Base-by-base conservation (phyloP, 495 filamentous ascomycete species). In the Trichoderma virens region DNA sequence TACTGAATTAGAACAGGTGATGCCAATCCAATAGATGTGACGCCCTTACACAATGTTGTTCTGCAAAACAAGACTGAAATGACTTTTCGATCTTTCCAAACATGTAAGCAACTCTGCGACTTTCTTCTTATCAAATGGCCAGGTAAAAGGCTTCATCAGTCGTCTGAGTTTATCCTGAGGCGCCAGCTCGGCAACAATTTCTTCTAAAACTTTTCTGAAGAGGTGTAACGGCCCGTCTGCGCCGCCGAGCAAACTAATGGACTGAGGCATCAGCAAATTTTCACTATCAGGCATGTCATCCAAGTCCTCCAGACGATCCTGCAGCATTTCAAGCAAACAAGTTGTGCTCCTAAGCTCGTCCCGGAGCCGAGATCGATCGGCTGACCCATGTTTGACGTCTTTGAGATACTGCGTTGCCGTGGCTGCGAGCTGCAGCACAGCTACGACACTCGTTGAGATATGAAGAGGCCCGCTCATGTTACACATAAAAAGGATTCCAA, bases 41-140 rank as follows among this genome's bases (percentile, higher is more conserved):
- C 11, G 18, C 51, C 11, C 20, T 5, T 59, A 59, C 51, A 20
- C 51, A 30, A 59, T 30, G 23, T 59, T 30, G 20, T 25, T 59
- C 13, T 59, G 51, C 20, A 59, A 27, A 30, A 59, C 51, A 6
- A 59, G 51, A 11, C 13, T 59, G 51, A 59, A 59, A 13, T 59
- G 51, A 20, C 51, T 27, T 13, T 59, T 59, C 28, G 23, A 25
- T 30, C 51, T 5, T 16, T 59, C 51, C 3, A 30, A 9, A 11
- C 23, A 25, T 3, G 51, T 20, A 27, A 59, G 51, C 23, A 59
- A 11, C 51, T 59, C 51, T 9, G 51, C 51, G 3, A 59, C 51
- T 6, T 59, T 30, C 20, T 59, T 59, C 20, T 59, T 59, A 20
- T 59, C 51, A 59, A 59, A 59, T 11, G 51, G 51, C 51, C 51